phyloP scores from a whole-genome alignment of 1,284 basidiomycete species.

The Sphaerobolus stellatus region DNA sequence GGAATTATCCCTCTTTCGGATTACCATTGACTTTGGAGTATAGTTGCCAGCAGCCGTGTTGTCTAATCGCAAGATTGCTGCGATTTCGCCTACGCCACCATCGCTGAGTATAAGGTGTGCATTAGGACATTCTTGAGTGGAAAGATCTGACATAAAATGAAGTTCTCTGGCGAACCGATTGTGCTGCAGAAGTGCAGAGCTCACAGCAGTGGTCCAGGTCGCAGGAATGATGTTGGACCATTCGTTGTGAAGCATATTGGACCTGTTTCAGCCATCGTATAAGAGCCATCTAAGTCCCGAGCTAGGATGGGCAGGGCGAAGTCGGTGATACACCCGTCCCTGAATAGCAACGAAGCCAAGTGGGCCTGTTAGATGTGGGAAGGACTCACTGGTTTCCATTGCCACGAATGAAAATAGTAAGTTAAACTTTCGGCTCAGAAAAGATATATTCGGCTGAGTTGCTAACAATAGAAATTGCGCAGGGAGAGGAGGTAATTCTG shows the following conservation, averaged over 20 bases:
- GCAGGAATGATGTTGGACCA: constrained; percentile 19
- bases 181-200: constrained; percentile 17
- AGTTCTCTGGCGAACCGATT: constrained; percentile 29
- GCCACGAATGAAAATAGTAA: constrained; percentile 35
- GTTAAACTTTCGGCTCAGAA: constrained; percentile 28
- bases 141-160: neutral
- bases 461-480: constrained; percentile 19
- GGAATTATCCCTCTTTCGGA: too few relatives aligned
- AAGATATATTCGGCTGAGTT: constrained; percentile 20
- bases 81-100: constrained; percentile 25
- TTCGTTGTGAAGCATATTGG: constrained; percentile 10
- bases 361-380: constrained; percentile 20
- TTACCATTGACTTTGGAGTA: too few relatives aligned
- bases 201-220: constrained; percentile 22
- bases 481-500: constrained; percentile 20
- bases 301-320: constrained; percentile 25
- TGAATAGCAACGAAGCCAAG: constrained; percentile 28
- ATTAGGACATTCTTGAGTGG: neutral
- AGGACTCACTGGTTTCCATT: constrained; percentile 27
- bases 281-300: constrained; percentile 34
- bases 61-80: too few relatives aligned
- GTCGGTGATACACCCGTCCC: constrained; percentile 34
- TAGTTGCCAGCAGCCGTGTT: too few relatives aligned
- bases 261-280: constrained; percentile 28
- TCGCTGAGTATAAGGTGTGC: constrained; percentile 25